Evolutionary conservation across 2,329 filamentous ascomycete species (phyloP), one percentile per base, ranked within the genome.

Genomic region (Macroventuria anomochaeta): DNA sequence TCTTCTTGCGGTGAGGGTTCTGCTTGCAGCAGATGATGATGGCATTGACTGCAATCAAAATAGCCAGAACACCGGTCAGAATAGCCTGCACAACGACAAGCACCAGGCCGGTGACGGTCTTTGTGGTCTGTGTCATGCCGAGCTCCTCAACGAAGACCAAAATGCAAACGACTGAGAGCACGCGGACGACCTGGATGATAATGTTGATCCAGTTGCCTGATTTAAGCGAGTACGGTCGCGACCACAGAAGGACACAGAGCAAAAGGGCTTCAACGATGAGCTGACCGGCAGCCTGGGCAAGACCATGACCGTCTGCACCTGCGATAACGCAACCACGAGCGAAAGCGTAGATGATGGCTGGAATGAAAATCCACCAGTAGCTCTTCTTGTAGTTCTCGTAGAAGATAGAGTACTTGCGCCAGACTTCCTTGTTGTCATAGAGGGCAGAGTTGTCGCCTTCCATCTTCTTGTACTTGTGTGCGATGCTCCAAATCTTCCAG

Each of bases 351-450:
- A 92, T 57, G 68, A 97, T 96, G 57, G 84, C 81, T 0, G 95
- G 95, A 12, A 97, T 83, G 71, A 99, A 97, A 20, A 97, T 77
- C 93, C 93, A 97, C 95, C 95, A 99, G 80, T 93, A 96, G 65
- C 88, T 86, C 76, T 90, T 91, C 79, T 91, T 92, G 82, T 96
- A 97, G 65, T 88, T 88, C 69, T 97, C 95, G 80, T 99, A 99
- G 79, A 99, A 97, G 58, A 97, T 82, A 68, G 90, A 95, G 82
- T 99, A 99, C 79, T 95, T 96, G 73, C 91, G 83, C 93, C 95
- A 97, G 33, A 88, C 87, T 53, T 89, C 85, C 80, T 95, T 96
- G 77, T 97, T 84, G 55, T 97, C 90, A 75, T 92, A 97, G 7
- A 99, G 82, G 11, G 80, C 85, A 13, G 82, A 81, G 0, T 83